Percentiles rank a stretch among this genome's conserved stretches.
Evolutionary conservation across 179 eudicot species (phyloP).

Genomic region (Silene noctiflora): DNA sequence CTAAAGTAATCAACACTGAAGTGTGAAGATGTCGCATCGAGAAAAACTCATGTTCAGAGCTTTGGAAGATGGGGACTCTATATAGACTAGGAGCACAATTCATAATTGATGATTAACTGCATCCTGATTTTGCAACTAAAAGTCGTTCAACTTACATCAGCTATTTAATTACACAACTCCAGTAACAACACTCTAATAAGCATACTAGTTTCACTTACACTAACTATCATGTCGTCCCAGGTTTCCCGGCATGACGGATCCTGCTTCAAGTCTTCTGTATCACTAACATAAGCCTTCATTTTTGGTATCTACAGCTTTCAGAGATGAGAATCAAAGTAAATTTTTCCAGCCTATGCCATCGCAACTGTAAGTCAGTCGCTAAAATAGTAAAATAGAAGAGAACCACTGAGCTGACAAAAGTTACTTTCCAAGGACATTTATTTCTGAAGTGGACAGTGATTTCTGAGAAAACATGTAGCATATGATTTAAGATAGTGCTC

Average conservation of each 20-base stretch:
- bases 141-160: background rate
- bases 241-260: conserved; percentile 82
- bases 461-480: background rate
- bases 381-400: background rate
- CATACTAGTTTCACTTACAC: conserved; percentile 47
- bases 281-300: conserved; percentile 99
- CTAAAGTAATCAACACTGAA: background rate
- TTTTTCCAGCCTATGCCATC: background rate
- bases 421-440: background rate
- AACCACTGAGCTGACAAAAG: background rate
- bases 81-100: background rate
- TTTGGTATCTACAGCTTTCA: conserved; percentile 98
- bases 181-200: background rate
- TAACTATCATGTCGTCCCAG: conserved; percentile 98
- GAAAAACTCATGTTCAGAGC: background rate
- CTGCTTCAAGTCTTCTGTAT: conserved; percentile 95
- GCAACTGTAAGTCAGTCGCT: conserved; percentile 2
- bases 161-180: background rate
- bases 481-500: background rate
- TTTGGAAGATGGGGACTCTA: conserved; percentile 3
- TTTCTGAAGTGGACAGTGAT: conserved; percentile 4
- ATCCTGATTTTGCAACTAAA: background rate
- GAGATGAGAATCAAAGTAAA: conserved; percentile 26
- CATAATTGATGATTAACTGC: background rate
- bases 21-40: conserved; percentile 5